phyloP scores from a whole-genome alignment of 352 stramenopile species.

The Pelagophyceae sp. region DNA sequence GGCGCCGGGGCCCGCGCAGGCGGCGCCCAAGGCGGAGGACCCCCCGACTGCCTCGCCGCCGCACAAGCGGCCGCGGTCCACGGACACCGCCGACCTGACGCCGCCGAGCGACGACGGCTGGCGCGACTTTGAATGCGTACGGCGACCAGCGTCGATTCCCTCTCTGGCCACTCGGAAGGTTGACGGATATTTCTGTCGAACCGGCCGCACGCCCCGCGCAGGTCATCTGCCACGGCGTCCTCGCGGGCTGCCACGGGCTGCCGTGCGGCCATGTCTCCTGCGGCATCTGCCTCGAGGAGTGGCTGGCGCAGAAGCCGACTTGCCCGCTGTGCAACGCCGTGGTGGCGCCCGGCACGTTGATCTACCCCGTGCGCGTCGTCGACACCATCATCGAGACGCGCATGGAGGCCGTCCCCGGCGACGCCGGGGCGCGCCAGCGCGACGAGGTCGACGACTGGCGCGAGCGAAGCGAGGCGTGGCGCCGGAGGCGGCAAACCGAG shows the following conservation, averaged over 20 bases:
- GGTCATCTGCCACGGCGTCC: slow-evolving; percentile 9
- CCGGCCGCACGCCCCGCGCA: too few species aligned
- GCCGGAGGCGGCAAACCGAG: background rate
- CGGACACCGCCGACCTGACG: background rate
- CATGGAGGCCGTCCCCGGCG: background rate
- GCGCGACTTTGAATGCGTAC: slow-evolving; percentile 3
- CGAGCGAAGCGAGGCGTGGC: background rate
- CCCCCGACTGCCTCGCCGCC: background rate
- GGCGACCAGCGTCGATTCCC: too few species aligned
- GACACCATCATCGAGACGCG: background rate
- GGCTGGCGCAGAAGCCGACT: background rate
- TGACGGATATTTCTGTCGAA: too few species aligned
- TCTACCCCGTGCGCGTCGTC: slow-evolving; percentile 11
- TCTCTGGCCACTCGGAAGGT: too few species aligned
- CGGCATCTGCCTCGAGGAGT: slow-evolving; percentile 8
- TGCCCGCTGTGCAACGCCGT: background rate
- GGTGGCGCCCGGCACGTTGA: background rate
- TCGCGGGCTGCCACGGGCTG: slow-evolving; percentile 1
- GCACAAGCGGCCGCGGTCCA: background rate
- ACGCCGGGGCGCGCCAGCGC: too few species aligned
- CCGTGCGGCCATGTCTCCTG: slow-evolving; percentile 10
- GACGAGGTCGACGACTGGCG: background rate
- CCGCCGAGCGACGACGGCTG: background rate
- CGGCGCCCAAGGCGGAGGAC: background rate
- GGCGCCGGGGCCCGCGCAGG: background rate